These are phyloP conservation scores for Candida pseudocylindracea DNA, from an alignment of 1,139 yeast species.

Conservation along the genomic window DNA sequence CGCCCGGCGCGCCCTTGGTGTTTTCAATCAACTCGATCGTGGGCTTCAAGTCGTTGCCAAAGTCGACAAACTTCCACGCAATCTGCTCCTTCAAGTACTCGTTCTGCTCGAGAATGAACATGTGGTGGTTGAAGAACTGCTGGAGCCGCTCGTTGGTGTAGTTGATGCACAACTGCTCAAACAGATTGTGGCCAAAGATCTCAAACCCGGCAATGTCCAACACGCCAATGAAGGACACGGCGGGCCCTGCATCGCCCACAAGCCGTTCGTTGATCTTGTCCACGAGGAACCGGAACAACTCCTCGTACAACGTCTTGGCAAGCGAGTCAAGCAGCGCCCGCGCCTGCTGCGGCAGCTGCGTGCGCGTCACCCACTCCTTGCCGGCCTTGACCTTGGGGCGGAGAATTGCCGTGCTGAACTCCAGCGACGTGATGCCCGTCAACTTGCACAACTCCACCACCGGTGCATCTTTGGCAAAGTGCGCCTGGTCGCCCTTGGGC, in stretches of 20 bases:
- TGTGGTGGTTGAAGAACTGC: conserved; percentile 94
- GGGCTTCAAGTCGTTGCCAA: conserved; percentile 90
- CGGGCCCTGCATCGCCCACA: conserved; percentile 5
- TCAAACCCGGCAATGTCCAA: conserved; percentile 97
- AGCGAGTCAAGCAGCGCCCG: conserved; percentile 69
- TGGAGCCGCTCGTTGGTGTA: conserved; percentile 92
- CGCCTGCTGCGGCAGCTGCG: conserved; percentile 65
- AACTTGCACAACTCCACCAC: conserved; percentile 32
- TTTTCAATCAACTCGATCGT: conserved; percentile 77
- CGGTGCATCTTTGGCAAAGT: conserved; percentile 32
- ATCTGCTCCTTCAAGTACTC: conserved; percentile 86
- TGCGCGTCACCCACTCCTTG: conserved; percentile 61
- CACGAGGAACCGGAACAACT: conserved; percentile 60
- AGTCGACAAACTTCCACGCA: conserved; percentile 91
- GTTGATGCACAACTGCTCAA: conserved; percentile 92
- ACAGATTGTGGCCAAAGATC: conserved; percentile 74
- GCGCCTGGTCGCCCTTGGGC: conserved; percentile 63
- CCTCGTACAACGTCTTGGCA: conserved; percentile 72
- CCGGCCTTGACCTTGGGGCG: conserved; percentile 88
- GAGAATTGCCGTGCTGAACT: conserved; percentile 33
- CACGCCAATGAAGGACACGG: conserved; percentile 60
- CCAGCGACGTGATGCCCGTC: conserved; percentile 37
- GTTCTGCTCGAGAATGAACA: conserved; percentile 90
- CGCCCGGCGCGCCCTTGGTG: conserved; percentile 52
- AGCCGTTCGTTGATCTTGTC: conserved; percentile 55